Base-by-base conservation (phyloP, 2,329 filamentous ascomycete genomes). In the Scedosporium dehoogii region DNA sequence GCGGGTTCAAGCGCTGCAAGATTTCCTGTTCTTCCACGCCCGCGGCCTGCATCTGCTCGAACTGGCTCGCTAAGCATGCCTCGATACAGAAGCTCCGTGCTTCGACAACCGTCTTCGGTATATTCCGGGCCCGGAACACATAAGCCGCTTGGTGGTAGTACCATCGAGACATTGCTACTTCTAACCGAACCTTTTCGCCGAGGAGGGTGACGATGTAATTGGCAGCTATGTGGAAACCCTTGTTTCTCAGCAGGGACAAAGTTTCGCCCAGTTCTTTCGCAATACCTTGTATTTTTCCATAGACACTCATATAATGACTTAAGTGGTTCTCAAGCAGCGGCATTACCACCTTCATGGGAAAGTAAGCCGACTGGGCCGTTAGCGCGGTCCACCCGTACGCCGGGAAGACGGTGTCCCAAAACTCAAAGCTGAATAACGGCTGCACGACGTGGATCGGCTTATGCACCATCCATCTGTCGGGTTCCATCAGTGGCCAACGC, bases 301-400 rank as follows among this genome's bases (percentile, higher is more conserved):
- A 3, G 1, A 60, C 16, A 14, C 61, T 56, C 5, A 6, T 2
- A 6, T 33, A 14, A 3, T 5, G 23, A 7, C 1, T 1, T 6
- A 53, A 9, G 6, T 3, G 1, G 23, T 59, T 27, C 41, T 65
- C 63, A 5, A 58, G 62, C 3, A 68, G 65, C 46, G 65, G 56
- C 33, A 65, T 67, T 3, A 27, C 64, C 38, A 66, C 60, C 59
- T 68, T 70, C 51, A 66, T 62, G 53, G 66, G 68, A 27, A 63
- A 65, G 5, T 41, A 48, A 2, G 67, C 61, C 4, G 64, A 21
- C 18, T 66, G 12, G n/a, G n/a, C 62, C 5, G 65, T 65, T 10
- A 71, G 38, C 4, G 69, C 68, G 2, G 66, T 63, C 18, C 64
- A 60, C 9, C 71, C 71, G 33, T 67, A 72, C 23, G 65, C 70